phyloP scores from a whole-genome alignment of 2,329 filamentous ascomycete species.

The Diaporthe sp. region DNA sequence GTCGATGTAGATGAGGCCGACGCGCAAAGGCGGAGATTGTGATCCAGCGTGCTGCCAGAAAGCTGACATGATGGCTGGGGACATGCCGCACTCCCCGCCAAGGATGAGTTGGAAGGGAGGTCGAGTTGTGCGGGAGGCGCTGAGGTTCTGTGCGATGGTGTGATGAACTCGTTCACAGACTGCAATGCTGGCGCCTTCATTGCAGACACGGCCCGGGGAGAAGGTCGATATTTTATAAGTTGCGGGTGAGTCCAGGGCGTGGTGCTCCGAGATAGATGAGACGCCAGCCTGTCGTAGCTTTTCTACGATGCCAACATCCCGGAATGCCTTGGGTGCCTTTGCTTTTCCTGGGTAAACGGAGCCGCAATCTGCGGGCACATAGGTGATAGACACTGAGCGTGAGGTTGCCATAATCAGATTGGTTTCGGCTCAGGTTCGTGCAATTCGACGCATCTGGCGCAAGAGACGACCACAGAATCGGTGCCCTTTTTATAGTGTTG shows the following conservation, averaged over 20 bases:
- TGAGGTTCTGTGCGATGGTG: neutral
- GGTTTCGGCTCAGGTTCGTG: neutral
- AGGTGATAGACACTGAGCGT: neutral
- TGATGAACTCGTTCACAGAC: neutral
- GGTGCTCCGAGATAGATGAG: neutral
- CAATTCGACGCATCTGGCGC: neutral
- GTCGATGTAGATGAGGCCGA: slow-evolving; percentile 19
- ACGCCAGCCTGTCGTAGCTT: neutral
- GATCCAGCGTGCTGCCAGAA: neutral
- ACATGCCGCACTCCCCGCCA: slow-evolving; percentile 15
- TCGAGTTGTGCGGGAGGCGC: neutral
- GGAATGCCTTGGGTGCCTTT: slow-evolving; percentile 7
- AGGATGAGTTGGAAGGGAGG: slow-evolving; percentile 22
- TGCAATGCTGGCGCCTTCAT: neutral
- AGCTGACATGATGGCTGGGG: slow-evolving; percentile 6
- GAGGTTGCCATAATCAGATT: neutral
- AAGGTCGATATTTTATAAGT: neutral
- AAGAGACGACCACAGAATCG: too few relatives aligned
- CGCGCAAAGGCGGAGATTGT: neutral
- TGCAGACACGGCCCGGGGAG: neutral
- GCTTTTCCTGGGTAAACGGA: slow-evolving; percentile 1
- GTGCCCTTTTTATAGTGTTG: neutral
- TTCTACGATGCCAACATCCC: neutral
- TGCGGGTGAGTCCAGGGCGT: neutral
- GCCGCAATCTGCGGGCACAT: slow-evolving; percentile 16